phyloP scores from a whole-genome alignment of 768 basidiomycete species.

The Trametes cinnabarina region DNA sequence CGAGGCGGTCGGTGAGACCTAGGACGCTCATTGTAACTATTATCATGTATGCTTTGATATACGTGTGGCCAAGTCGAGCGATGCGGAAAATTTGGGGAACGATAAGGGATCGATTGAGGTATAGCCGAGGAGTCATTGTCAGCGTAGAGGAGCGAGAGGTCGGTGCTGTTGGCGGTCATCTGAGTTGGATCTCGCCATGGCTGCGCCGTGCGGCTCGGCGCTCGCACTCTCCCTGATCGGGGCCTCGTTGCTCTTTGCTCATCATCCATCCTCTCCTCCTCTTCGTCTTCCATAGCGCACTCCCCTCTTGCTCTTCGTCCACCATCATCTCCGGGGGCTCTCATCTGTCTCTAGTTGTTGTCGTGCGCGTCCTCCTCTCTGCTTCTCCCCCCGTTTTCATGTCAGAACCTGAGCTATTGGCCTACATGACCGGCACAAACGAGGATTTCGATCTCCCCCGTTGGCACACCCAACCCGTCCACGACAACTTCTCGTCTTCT shows the following conservation, averaged over 20 bases:
- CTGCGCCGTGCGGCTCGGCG: conserved; percentile 23
- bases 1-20: conserved; percentile 15
- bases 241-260: conserved; percentile 20
- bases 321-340: conserved; percentile 10
- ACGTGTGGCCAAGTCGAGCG: not conserved
- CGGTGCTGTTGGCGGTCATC: not conserved
- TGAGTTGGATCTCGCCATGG: conserved; percentile 17
- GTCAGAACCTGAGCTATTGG: conserved; percentile 69
- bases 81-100: not conserved
- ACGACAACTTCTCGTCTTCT: conserved; percentile 53
- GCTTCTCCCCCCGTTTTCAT: conserved; percentile 36
- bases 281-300: conserved; percentile 20
- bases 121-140: not conserved
- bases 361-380: not conserved
- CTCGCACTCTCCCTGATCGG: conserved; percentile 19
- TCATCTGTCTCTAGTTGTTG: not conserved
- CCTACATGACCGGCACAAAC: conserved; percentile 74
- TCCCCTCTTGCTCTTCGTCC: conserved; percentile 11
- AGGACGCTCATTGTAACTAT: not conserved
- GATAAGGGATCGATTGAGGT: not conserved
- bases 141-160: not conserved
- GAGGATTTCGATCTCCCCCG: conserved; percentile 75
- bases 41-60: not conserved
- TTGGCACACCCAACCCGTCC: conserved; percentile 47
- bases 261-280: conserved; percentile 18